These are phyloP conservation scores for Phytopythium ostracodes DNA, from an alignment of 352 stramenopile species.

Conservation along the genomic window DNA sequence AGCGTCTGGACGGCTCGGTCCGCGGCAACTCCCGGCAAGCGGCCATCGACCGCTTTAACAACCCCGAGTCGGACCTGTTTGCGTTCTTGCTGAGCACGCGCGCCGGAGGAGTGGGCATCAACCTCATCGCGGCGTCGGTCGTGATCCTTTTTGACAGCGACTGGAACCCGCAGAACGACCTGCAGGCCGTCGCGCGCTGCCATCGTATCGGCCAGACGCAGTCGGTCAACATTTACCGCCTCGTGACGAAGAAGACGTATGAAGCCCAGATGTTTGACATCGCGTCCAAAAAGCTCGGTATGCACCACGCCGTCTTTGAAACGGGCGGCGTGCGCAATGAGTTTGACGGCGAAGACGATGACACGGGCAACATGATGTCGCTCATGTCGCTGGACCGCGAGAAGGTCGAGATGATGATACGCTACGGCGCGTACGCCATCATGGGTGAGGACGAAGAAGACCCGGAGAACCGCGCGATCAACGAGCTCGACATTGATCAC, in stretches of 20 bases:
- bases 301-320: slow-evolving; percentile 98
- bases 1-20: slow-evolving; percentile 96
- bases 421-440: slow-evolving; percentile 96
- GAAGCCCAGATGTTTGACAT: slow-evolving; percentile 99
- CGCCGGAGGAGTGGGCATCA: slow-evolving; percentile 97
- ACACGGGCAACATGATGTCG: slow-evolving; percentile 89
- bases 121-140: slow-evolving; percentile 89
- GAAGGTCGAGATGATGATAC: slow-evolving; percentile 98
- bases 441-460: slow-evolving; percentile 97
- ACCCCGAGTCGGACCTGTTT: slow-evolving; percentile 92
- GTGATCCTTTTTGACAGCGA: slow-evolving; percentile 93
- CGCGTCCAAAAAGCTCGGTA: slow-evolving; percentile 97
- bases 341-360: slow-evolving; percentile 94
- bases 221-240: slow-evolving; percentile 98
- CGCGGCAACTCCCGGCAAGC: slow-evolving; percentile 97
- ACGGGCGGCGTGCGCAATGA: slow-evolving; percentile 89
- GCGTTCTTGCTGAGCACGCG: slow-evolving; percentile 96
- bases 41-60: slow-evolving; percentile 98
- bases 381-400: slow-evolving; percentile 94
- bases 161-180: slow-evolving; percentile 99
- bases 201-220: slow-evolving; percentile 99
- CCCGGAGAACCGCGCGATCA: slow-evolving; percentile 84
- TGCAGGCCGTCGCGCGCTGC: slow-evolving; percentile 97
- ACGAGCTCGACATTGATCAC: slow-evolving; percentile 88
- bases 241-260: slow-evolving; percentile 99